Base-by-base conservation (phyloP, 176 grass and related monocot species). In the sorghum (Sorghum bicolor) region DNA sequence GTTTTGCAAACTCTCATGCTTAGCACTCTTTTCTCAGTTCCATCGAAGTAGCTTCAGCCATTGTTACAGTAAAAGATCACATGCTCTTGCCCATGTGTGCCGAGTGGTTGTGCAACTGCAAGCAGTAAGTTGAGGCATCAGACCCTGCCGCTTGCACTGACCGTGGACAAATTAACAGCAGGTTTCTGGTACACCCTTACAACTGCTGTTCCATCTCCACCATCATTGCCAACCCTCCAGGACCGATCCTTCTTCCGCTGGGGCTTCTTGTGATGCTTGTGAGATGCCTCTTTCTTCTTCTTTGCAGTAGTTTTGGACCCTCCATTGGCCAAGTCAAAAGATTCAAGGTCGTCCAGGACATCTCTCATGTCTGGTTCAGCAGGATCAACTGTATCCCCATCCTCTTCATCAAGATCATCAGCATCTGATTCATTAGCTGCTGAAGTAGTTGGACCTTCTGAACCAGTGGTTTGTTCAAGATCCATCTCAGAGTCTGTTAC, bases 191-290 rank as follows among this genome's bases (percentile, higher is more conserved):
- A 87, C 28, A 83, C 82, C 58, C 82, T 92, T 61, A 88, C 58
- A 36, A 90, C 70, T 0, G 89, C 57, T 16, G 88, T 88, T 32
- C 92, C 92, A 32, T 94, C 92, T 0, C 78, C 82, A 13, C 80
- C 83, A 45, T 87, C 82, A 3, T 87, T 86, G 48, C 89, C 70
- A 0, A 91, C 89, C 78, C 89, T 94, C 89, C 92, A 94, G 29
- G 92, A 72, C n/a, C 89, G 81, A 70, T 94, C 92, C 88, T 91
- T 91, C 84, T 94, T 94, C 69, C 84, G 71, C 78, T 94, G 92
- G 64, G 89, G 87, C 14, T 92, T 94, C 89, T 83, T 90, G 36
- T 86, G 92, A 2, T 88, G 87, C 69, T 90, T 94, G 28, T 88
- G 53, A 5, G 89, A 74, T 2, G 48, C 62, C 44, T 82, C 68